Percentiles rank a stretch among this genome's conserved stretches.
Conservation (phyloP, 1,139 yeast species). For the Candida pseudoviswanathii region DNA sequence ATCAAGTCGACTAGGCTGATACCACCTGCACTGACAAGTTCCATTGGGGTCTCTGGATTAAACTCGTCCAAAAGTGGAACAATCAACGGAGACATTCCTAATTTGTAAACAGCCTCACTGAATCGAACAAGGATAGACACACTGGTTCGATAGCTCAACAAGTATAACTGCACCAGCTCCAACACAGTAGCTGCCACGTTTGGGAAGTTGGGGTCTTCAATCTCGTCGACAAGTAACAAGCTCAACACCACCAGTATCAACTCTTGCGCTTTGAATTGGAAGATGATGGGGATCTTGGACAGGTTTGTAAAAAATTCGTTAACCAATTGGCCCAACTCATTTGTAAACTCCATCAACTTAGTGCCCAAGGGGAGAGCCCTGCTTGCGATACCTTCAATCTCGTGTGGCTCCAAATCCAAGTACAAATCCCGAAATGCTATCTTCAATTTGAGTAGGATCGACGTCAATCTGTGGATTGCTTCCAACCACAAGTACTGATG, state of each 20-base stretch:
- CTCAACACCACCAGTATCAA: slow-evolving; percentile 16
- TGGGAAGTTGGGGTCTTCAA: slow-evolving; percentile 14
- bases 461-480: slow-evolving; percentile 5
- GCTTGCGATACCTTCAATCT: slow-evolving; percentile 8
- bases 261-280: slow-evolving; percentile 4
- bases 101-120: slow-evolving; percentile 24
- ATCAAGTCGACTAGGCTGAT: slow-evolving; percentile 25
- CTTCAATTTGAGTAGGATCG: slow-evolving; percentile 8
- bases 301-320: slow-evolving; percentile 2
- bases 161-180: slow-evolving; percentile 9
- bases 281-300: neutral
- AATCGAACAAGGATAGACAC: slow-evolving; percentile 23
- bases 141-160: slow-evolving; percentile 6
- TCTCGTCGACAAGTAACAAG: slow-evolving; percentile 20
- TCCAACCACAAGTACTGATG: slow-evolving; percentile 16
- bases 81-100: slow-evolving; percentile 26
- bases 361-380: slow-evolving; percentile 2
- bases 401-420: slow-evolving; percentile 9
- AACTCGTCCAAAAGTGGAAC: slow-evolving; percentile 19
- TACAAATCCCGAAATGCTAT: slow-evolving; percentile 6
- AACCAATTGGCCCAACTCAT: slow-evolving; percentile 2
- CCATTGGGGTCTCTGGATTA: slow-evolving; percentile 26
- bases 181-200: slow-evolving; percentile 10
- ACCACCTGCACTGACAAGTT: slow-evolving; percentile 17
- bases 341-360: slow-evolving; percentile 4